Evolutionary conservation across 306 rosid genomes (phyloP), one percentile per base, ranked within the genome.

Genomic region (Castanea crenata): DNA sequence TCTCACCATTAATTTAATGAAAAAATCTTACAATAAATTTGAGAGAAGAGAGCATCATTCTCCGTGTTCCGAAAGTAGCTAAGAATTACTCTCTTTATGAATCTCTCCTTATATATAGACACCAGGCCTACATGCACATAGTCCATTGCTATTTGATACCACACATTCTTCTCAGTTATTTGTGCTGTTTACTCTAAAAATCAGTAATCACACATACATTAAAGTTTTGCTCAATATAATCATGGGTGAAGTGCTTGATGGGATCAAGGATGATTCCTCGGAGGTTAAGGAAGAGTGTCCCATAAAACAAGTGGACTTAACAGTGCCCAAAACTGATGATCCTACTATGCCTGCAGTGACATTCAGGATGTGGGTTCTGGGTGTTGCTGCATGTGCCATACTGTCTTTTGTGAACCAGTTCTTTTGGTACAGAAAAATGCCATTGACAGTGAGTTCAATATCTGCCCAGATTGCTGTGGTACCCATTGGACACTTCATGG

Each of bases 381-480:
- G 98, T 13, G 21, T 94, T 82, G 74, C 80, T 15, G 81, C 97
- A 0, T 94, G 98, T 59, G 82, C 88, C 58, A 2, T 88, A 0
- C 83, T 94, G 38, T 89, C 98, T 35, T 94, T 92, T 80, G 96
- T 87, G 75, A 94, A 92, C 65, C 98, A 94, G 74, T 94, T 94
- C 88, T 92, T 92, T 23, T 94, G 97, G 97, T 94, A 94, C 79
- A 86, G 98, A 65, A 83, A 86, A 13, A 86, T 91, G 82, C 98
- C 98, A 18, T 69, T 94, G 85, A 34, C n/a, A 6, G 73, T 92
- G 20, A 38, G 88, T 19, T 85, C 98, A 1, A 86, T 92, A 55
- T 84, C 94, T 63, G 97, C 93, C 8, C 98, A 92, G 83, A 94
- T 94, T 83, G 98, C 97, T 52, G 97, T 94, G 31, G 96, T 94